phyloP scores from a whole-genome alignment of 2,329 filamentous ascomycete species.

The Phialophora tarda region DNA sequence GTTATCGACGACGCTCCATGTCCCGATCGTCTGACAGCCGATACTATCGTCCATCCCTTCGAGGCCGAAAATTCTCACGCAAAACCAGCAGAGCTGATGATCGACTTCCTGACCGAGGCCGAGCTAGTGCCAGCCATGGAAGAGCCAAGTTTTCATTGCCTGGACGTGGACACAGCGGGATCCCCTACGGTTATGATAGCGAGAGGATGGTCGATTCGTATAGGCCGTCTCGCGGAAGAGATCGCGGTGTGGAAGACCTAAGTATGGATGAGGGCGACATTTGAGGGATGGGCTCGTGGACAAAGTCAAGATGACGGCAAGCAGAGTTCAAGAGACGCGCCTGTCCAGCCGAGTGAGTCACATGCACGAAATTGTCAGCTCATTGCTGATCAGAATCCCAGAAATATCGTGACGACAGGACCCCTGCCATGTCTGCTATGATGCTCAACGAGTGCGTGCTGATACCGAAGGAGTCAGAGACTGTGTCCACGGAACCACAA shows the following conservation, averaged over 20 bases:
- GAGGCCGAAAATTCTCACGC: not conserved
- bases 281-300: not conserved
- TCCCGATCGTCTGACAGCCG: conserved; percentile 5
- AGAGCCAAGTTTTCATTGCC: not conserved
- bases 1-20: not conserved
- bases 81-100: not conserved
- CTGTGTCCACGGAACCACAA: not conserved
- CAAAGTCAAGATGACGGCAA: not conserved
- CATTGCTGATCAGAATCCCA: not conserved
- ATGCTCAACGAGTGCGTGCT: not conserved
- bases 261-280: not conserved
- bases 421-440: not conserved
- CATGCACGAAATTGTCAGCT: not conserved
- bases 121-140: not conserved
- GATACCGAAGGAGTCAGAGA: not conserved
- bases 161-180: conserved; percentile 29
- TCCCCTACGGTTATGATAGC: conserved; percentile 30
- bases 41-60: not conserved
- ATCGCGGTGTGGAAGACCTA: not conserved
- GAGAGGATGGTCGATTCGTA: conserved; percentile 23
- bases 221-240: not conserved
- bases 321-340: not conserved
- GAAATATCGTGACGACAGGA: not conserved
- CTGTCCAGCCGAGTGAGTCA: not conserved
- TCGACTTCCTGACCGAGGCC: not conserved